These are phyloP conservation scores for Haberlea rhodopensis DNA, from an alignment of 257 asterid genomes.

Conservation along the genomic window DNA sequence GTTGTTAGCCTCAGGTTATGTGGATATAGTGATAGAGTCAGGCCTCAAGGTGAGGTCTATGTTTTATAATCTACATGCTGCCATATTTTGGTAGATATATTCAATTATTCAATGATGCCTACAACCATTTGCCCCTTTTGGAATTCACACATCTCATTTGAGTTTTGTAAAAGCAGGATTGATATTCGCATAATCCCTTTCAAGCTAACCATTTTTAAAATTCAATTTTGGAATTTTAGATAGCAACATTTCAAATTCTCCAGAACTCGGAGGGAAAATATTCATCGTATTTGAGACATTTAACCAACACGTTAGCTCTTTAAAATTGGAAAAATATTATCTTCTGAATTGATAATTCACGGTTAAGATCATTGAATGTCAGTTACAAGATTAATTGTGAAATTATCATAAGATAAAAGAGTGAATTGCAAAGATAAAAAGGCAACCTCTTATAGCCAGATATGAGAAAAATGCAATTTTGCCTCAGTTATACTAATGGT, in stretches of 20 bases:
- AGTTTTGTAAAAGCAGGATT: background rate
- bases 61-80: conserved; percentile 4
- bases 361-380: background rate
- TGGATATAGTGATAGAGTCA: conserved; percentile 88
- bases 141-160: conserved; percentile 3
- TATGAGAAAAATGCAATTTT: background rate
- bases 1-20: conserved; percentile 81
- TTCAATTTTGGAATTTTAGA: background rate
- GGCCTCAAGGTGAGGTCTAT: conserved; percentile 75
- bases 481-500: too few relatives aligned
- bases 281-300: background rate
- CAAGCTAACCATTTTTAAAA: too few relatives aligned
- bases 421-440: background rate
- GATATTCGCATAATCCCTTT: too few relatives aligned
- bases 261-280: background rate
- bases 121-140: background rate
- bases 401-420: background rate
- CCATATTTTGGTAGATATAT: background rate
- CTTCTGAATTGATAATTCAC: background rate
- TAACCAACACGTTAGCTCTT: background rate
- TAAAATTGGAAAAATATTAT: background rate
- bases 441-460: background rate
- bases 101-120: background rate
- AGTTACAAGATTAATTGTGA: background rate
- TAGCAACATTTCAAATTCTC: too few relatives aligned